A percentile compares a stretch with the other conserved stretches of the same genome.
Evolutionary conservation across 306 rosid species (phyloP).

Genomic region (Citrullus mucosospermus): DNA sequence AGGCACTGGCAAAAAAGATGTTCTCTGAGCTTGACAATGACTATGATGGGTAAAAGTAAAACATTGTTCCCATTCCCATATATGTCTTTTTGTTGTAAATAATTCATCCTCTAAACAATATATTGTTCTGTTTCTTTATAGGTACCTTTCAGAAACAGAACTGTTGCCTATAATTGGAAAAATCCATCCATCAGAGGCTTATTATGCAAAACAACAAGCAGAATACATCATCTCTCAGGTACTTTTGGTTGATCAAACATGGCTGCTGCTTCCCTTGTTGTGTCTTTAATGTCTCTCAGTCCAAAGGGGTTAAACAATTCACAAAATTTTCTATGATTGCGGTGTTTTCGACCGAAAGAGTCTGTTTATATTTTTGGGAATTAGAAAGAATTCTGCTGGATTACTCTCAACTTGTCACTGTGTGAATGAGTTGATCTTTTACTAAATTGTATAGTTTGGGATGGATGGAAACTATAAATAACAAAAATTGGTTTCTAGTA

Average conservation of each 20-base stretch:
- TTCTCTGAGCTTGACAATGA: slow-evolving; percentile 74
- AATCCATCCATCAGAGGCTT: slow-evolving; percentile 86
- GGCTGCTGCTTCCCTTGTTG: background rate
- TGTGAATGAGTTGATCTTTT: background rate
- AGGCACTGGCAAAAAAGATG: slow-evolving; percentile 62
- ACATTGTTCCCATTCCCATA: background rate
- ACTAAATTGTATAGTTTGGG: background rate
- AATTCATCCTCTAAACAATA: background rate
- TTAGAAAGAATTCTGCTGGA: background rate
- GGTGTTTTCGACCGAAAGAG: background rate
- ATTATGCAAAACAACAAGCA: slow-evolving; percentile 83
- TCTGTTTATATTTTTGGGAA: background rate
- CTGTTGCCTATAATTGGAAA: slow-evolving; percentile 69
- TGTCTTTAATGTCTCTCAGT: background rate
- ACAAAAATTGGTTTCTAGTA: background rate
- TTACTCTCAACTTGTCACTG: too few relatives aligned
- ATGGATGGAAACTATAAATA: background rate
- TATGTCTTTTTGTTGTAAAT: background rate
- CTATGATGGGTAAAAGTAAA: slow-evolving; percentile 76
- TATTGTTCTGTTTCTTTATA: slow-evolving; percentile 6
- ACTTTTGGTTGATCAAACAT: background rate
- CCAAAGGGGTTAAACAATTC: background rate
- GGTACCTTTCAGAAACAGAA: slow-evolving; percentile 62
- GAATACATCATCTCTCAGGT: slow-evolving; percentile 84
- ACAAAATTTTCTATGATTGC: background rate